Percentiles rank a stretch among this genome's conserved stretches.
These are phyloP conservation scores for Russula brevipes DNA, from an alignment of 768 basidiomycete species.

Conservation along the genomic window DNA sequence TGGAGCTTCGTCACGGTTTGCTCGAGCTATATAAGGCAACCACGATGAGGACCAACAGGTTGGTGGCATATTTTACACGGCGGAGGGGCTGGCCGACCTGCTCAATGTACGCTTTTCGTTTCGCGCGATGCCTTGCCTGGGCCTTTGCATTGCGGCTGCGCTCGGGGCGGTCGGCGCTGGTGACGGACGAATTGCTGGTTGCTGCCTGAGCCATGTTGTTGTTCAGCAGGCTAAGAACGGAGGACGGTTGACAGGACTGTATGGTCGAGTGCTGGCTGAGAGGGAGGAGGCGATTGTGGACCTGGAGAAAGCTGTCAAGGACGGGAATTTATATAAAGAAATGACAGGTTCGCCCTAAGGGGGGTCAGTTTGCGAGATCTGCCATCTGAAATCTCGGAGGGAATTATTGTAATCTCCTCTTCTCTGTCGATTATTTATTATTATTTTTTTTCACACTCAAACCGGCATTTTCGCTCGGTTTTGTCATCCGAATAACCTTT, in stretches of 20 bases:
- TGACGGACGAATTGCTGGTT: neutral
- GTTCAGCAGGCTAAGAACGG: neutral
- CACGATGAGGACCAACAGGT: neutral
- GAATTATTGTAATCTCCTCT: neutral
- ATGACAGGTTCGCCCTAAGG: conserved; percentile 18
- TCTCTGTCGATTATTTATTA: neutral
- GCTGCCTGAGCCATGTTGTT: conserved; percentile 15
- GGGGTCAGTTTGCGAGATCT: conserved; percentile 11
- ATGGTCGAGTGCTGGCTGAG: neutral
- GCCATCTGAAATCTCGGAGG: conserved; percentile 6
- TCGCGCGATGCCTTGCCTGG: conserved; percentile 85
- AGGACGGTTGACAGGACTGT: neutral
- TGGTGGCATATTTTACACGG: neutral
- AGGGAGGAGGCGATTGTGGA: conserved; percentile 10
- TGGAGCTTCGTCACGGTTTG: conserved; percentile 83
- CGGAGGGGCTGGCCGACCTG: conserved; percentile 44
- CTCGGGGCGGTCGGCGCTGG: conserved; percentile 43
- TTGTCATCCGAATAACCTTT: conserved; percentile 25
- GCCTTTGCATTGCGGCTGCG: conserved; percentile 85
- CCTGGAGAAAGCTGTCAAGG: neutral
- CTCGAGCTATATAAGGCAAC: conserved; percentile 53
- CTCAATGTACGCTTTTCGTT: conserved; percentile 90
- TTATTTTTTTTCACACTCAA: neutral
- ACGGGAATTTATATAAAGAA: conserved; percentile 23
- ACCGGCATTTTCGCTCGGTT: conserved; percentile 25